Base-by-base conservation (phyloP, 352 stramenopile species). In the Blastocystis sp. region DNA sequence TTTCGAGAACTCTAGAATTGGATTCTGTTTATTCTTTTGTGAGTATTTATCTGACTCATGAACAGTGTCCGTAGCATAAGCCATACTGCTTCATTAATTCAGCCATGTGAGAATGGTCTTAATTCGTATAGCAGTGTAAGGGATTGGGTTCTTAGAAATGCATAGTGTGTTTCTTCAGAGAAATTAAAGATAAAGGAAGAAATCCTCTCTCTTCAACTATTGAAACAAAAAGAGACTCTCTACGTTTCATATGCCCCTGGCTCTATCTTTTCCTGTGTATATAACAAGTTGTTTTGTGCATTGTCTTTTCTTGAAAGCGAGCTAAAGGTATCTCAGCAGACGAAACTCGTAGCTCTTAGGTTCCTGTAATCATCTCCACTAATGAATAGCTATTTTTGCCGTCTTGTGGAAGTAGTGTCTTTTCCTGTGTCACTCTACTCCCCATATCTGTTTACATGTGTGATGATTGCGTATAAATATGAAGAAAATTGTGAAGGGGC, bases 321-420 rank as follows among this genome's bases (percentile, higher is more conserved):
- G 18, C 43, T 59, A 20, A 18, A 79, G 18, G 11, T 79, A 26
- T 56, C 68, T 56, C 43, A 59, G 68, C 68, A 79, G 26, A 79
- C 68, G 20, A 79, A 79, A 23, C 68, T 62, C 5, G 37, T 56
- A 29, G 68, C 68, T n/a, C 39, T 79, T n/a, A 53, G 23, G 68
- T 79, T 29, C n/a, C 2, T 37, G 6, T 5, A 11, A 29, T 39
- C 15, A 9, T 43, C 3, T 56, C 15, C 53, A 54, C 68, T 79
- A 8, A 79, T 26, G 7, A 8, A 23, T 26, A 79, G 68, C 9
- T 79, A 79, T 45, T 79, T 79, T 79, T 79, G 68, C 68, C 68
- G 68, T 26, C 59, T 79, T 26, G 18, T 79, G 20, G 68, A 79
- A n/a, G 3, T 20, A 9, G 53, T 37, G n/a, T 41, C 53, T 56